phyloP scores from a whole-genome alignment of 2,329 filamentous ascomycete genomes.

The Tricladium varicosporioides region DNA sequence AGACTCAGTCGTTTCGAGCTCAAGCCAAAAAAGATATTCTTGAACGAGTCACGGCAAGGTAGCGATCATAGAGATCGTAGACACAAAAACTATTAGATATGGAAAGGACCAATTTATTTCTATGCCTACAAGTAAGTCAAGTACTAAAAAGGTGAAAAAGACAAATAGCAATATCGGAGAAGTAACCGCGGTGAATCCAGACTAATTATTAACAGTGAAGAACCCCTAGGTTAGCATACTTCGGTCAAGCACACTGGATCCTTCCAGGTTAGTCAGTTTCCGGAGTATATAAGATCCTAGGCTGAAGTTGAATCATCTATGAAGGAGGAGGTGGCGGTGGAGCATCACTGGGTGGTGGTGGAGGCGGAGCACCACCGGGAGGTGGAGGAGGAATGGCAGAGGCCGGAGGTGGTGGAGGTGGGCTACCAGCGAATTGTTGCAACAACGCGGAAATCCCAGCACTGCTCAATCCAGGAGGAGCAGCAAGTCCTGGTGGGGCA shows the following conservation, averaged over 20 bases:
- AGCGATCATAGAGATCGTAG: too few relatives aligned
- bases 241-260: background rate
- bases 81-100: too few relatives aligned
- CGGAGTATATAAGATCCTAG: background rate
- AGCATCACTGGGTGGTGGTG: constrained; percentile 52
- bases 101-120: background rate
- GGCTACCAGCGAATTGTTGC: constrained; percentile 57
- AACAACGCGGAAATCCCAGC: constrained; percentile 64
- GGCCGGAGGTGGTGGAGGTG: constrained; percentile 54
- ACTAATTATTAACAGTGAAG: background rate
- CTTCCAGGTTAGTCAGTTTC: background rate
- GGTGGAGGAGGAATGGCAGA: constrained; percentile 40
- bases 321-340: constrained; percentile 60
- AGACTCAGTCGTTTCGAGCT: too few relatives aligned
- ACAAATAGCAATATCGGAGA: background rate
- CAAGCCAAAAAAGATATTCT: too few relatives aligned
- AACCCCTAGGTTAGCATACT: background rate
- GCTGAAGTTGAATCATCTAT: background rate
- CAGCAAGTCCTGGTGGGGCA: constrained; percentile 39
- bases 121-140: background rate
- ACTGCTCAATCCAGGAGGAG: constrained; percentile 48
- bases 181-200: background rate
- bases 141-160: background rate
- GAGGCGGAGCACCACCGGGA: constrained; percentile 58
- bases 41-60: too few relatives aligned